Conservation (phyloP, 805 yeast genomes). For the Vanderwaltozyma tropicalis region DNA sequence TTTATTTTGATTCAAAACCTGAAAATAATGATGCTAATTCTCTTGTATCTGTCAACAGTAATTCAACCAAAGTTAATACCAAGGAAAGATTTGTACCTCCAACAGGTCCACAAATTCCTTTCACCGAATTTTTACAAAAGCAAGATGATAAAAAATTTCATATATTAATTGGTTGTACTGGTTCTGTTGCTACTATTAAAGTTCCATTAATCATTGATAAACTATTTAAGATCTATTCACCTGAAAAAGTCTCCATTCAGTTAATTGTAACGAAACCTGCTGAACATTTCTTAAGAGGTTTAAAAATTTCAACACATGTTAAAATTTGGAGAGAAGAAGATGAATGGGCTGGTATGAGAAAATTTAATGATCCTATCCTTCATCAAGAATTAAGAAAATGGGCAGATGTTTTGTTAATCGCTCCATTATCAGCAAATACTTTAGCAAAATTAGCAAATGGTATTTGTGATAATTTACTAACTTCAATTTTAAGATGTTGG, state of each 20-base stretch:
- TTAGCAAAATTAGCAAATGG: conserved; percentile 69
- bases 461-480: conserved; percentile 63
- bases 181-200: conserved; percentile 93
- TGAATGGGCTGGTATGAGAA: conserved; percentile 47
- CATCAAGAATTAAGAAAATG: conserved; percentile 74
- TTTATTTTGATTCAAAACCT: conserved; percentile 17
- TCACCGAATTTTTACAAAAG: conserved; percentile 58
- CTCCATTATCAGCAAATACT: conserved; percentile 73
- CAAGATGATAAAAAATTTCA: conserved; percentile 80
- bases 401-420: conserved; percentile 72
- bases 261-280: conserved; percentile 72
- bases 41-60: background rate
- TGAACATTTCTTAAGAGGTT: conserved; percentile 54
- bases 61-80: conserved; percentile 15
- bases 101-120: conserved; percentile 52
- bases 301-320: conserved; percentile 60
- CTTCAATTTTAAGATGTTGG: conserved; percentile 71
- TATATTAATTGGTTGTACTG: conserved; percentile 84
- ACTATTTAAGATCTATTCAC: conserved; percentile 69
- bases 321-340: conserved; percentile 82
- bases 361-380: conserved; percentile 63
- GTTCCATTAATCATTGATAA: conserved; percentile 83
- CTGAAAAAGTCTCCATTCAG: conserved; percentile 67
- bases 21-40: conserved; percentile 9
- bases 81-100: conserved; percentile 46